phyloP scores from a whole-genome alignment of 306 rosid species.

The Potentilla sterilis region DNA sequence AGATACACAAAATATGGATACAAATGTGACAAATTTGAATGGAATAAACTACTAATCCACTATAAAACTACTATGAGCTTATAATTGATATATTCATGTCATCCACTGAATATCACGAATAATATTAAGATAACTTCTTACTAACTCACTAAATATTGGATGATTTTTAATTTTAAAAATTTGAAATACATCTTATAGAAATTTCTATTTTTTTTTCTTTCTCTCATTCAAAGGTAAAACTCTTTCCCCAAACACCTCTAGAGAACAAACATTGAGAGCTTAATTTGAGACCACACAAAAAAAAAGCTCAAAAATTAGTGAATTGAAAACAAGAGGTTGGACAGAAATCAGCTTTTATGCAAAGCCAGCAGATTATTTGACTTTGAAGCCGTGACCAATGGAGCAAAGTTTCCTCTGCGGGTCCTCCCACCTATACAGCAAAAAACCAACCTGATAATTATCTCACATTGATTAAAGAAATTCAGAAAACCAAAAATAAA shows the following conservation, averaged over 20 bases:
- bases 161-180: too few relatives aligned
- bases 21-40: too few relatives aligned
- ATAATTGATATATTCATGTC: too few relatives aligned
- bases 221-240: too few relatives aligned
- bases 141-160: too few relatives aligned
- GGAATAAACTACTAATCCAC: neutral
- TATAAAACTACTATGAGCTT: too few relatives aligned
- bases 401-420: conserved; percentile 28
- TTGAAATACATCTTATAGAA: too few relatives aligned
- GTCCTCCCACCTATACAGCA: conserved; percentile 36
- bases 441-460: conserved; percentile 21
- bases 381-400: conserved; percentile 40
- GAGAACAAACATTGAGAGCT: neutral
- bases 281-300: neutral
- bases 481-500: neutral
- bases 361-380: conserved; percentile 53
- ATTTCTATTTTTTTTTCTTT: too few relatives aligned
- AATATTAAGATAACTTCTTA: too few relatives aligned
- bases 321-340: neutral
- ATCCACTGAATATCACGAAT: too few relatives aligned
- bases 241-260: neutral
- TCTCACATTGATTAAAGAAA: conserved; percentile 1
- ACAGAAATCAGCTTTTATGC: conserved; percentile 60
- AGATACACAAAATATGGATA: too few relatives aligned
- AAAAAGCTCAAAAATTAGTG: neutral